Evolutionary conservation across 192 early-diverging fungal species (phyloP).

Genomic region (Backusella sp.): DNA sequence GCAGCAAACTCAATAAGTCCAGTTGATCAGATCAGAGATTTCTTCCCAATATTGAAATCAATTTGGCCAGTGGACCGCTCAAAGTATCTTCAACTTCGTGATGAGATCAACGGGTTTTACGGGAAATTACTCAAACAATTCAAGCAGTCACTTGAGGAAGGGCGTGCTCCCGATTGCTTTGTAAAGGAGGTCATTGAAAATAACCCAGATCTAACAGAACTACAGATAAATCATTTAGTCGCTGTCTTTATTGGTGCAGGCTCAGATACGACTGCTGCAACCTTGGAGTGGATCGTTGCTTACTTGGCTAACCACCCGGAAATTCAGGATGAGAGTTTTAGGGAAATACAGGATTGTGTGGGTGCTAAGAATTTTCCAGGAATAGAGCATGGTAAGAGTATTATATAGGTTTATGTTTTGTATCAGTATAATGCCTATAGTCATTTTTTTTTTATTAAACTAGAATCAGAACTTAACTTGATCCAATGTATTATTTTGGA

Average conservation of each 20-base stretch:
- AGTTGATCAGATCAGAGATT: conserved; percentile 27
- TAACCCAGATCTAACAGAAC: background rate
- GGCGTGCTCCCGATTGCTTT: conserved; percentile 25
- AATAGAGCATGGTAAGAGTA: conserved; percentile 25
- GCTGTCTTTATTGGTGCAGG: conserved; percentile 35
- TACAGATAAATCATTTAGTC: conserved; percentile 22
- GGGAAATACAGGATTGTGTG: conserved; percentile 27
- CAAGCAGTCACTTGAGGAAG: background rate
- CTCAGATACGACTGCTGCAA: conserved; percentile 35
- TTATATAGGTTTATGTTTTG: background rate
- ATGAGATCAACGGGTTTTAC: conserved; percentile 24
- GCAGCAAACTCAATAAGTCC: conserved; percentile 20
- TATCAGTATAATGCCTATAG: background rate
- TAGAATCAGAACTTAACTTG: conserved; percentile 29
- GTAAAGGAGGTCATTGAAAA: conserved; percentile 24
- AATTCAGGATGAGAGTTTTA: conserved; percentile 30
- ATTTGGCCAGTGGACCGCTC: background rate
- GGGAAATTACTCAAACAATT: conserved; percentile 18
- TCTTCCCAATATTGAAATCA: conserved; percentile 34
- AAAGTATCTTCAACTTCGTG: background rate
- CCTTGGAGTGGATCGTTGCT: conserved; percentile 33
- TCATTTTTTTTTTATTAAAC: conserved; percentile 1
- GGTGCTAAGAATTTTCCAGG: conserved; percentile 26
- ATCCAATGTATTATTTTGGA: conserved; percentile 39
- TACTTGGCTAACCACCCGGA: conserved; percentile 32